Evolutionary conservation across 139 green algal genomes (phyloP).

Genomic region (Yamagishiella unicocca): DNA sequence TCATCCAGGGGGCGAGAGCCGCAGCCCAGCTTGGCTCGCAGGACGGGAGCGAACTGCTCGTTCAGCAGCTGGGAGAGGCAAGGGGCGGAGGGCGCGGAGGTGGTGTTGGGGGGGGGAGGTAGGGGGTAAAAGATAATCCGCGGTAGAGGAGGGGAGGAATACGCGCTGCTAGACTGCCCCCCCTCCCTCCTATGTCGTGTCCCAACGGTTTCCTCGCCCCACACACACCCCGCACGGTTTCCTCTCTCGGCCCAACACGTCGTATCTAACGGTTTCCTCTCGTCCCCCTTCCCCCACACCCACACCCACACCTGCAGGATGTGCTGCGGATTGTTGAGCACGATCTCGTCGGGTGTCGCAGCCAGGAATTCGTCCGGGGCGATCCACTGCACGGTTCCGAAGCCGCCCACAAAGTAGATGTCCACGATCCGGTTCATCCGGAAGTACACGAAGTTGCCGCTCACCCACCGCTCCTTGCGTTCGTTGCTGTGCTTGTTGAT

Average conservation of each 20-base stretch:
- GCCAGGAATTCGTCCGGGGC: constrained; percentile 88
- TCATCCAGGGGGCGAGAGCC: constrained; percentile 62
- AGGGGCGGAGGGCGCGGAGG: neutral
- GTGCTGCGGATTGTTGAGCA: constrained; percentile 64
- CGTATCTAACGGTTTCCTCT: too few relatives aligned
- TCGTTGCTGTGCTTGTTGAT: constrained; percentile 82
- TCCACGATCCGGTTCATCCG: constrained; percentile 95
- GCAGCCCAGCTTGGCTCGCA: constrained; percentile 71
- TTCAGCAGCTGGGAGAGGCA: constrained; percentile 75
- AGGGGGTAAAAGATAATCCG: neutral
- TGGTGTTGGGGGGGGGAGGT: neutral
- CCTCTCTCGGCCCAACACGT: too few relatives aligned
- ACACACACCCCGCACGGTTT: too few relatives aligned
- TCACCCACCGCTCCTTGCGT: constrained; percentile 78
- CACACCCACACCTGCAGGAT: constrained; percentile 72
- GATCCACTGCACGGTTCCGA: constrained; percentile 91
- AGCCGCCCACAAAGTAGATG: constrained; percentile 96
- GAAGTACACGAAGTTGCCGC: constrained; percentile 89
- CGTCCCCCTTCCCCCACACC: neutral
- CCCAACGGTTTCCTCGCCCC: too few relatives aligned
- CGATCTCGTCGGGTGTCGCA: constrained; percentile 84
- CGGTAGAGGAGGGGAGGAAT: too few relatives aligned
- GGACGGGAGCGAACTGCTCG: constrained; percentile 62
- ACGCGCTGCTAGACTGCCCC: too few relatives aligned
- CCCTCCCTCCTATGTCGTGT: too few relatives aligned